phyloP scores from a whole-genome alignment of 495 filamentous ascomycete species.

The Bombardia bombarda region DNA sequence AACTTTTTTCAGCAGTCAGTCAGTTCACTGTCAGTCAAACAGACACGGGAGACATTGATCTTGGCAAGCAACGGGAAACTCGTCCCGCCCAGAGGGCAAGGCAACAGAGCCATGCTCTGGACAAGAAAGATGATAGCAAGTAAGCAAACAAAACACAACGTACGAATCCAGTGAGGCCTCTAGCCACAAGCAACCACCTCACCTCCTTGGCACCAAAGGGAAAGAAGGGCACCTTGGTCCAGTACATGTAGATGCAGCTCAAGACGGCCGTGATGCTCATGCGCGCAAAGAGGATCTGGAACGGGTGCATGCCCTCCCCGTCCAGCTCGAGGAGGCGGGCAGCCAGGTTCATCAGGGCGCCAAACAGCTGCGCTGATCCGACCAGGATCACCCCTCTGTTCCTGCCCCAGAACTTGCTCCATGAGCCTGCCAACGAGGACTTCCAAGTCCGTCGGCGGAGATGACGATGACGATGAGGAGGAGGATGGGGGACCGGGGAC shows the following conservation, averaged over 20 bases:
- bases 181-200: constrained; percentile 54
- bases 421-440: neutral
- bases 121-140: too few species aligned
- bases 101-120: constrained; percentile 18
- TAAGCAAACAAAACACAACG: too few species aligned
- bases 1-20: constrained; percentile 27
- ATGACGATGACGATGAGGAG: neutral
- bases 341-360: constrained; percentile 78
- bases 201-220: constrained; percentile 64
- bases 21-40: neutral
- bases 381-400: constrained; percentile 74
- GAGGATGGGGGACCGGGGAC: neutral
- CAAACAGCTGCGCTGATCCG: constrained; percentile 72
- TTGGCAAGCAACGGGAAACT: too few species aligned
- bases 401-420: constrained; percentile 26
- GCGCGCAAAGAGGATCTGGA: constrained; percentile 82
- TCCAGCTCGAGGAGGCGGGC: constrained; percentile 71
- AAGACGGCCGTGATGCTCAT: constrained; percentile 70
- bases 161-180: constrained; percentile 68
- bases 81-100: neutral
- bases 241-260: constrained; percentile 69
- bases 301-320: constrained; percentile 69
- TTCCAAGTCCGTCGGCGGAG: neutral
- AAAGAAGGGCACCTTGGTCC: constrained; percentile 53
- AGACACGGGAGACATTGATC: too few species aligned